Conservation (phyloP, 139 green algal species). For the Asterochloris erici region DNA sequence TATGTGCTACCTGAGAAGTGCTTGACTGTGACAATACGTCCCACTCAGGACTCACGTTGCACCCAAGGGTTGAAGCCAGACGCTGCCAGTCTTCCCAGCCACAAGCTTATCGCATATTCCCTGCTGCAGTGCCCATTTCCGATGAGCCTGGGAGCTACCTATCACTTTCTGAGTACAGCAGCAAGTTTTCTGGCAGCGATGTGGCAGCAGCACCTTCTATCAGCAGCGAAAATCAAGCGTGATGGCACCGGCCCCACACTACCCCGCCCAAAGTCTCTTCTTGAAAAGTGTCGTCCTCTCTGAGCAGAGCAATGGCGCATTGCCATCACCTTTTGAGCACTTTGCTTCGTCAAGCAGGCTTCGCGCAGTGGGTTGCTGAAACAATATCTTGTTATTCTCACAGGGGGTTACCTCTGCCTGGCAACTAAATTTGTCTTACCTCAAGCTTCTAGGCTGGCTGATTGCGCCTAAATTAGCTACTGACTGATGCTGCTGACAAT, state of each 20-base stretch:
- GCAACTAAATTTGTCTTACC: no score
- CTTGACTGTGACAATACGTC: not conserved
- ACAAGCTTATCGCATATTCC: not conserved
- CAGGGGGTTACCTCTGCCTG: no score
- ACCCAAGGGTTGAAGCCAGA: not conserved
- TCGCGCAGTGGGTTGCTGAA: not conserved
- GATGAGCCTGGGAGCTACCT: slow-evolving; percentile 10
- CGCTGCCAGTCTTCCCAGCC: not conserved
- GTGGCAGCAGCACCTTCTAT: not conserved
- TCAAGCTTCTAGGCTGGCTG: not conserved
- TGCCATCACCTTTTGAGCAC: not conserved
- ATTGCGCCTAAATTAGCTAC: not conserved
- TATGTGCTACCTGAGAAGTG: not conserved
- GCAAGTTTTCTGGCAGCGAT: slow-evolving; percentile 7
- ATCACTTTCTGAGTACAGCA: slow-evolving; percentile 12
- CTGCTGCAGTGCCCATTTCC: slow-evolving; percentile 5
- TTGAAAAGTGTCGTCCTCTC: not conserved
- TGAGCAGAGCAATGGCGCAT: not conserved
- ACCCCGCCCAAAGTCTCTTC: not conserved
- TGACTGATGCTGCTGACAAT: not conserved
- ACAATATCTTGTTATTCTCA: not conserved
- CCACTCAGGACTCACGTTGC: not conserved
- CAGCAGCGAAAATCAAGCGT: not conserved
- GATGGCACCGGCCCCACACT: not conserved
- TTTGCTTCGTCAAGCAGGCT: not conserved